Evolutionary conservation across 257 asterid genomes (phyloP), one percentile per base, ranked within the genome.

Genomic region (Solanum dulcamara): DNA sequence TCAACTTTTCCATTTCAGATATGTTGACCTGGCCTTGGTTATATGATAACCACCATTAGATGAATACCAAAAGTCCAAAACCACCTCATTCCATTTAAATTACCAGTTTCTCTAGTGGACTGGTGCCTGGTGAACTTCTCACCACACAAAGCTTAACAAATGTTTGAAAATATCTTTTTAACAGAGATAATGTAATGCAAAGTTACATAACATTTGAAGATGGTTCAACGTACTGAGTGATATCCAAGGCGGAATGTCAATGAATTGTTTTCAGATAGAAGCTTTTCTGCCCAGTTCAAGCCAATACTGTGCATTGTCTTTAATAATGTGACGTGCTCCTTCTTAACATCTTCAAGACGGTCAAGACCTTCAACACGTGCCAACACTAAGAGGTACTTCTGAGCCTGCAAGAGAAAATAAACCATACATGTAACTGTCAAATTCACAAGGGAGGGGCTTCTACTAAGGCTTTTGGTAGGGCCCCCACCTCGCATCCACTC

Each of bases 211-310:
- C 72, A 66, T 15, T 24, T 46, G 68, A 15, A 17, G 62, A 64
- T 67, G 44, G 0, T 30, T 44, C 30, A 46, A 32, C 59, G 8
- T 87, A 95, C 99, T 18, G 97, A 94, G 85, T 96, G 99, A 90
- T 94, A 96, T 83, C 99, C 99, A 71, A 96, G 94, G 84, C 98
- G 98, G 89, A 95, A 95, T 37, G 81, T 37, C 86, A 93, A 83
- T 3, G 98, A 90, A 44, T 85, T 87, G 66, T 95, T 75, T 84
- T 93, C 97, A 37, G 59, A 79, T 80, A 92, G 83, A 83, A 90
- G 91, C 88, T 92, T 91, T 83, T 94, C 93, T 24, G 91, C 94
- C 97, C 97, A 94, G 87, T 90, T 92, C 91, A 93, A 46, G 79
- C 99, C 99, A 85, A 92, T 91, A 64, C 70, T 85, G 84, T 96